Percentiles rank a stretch among this genome's conserved stretches.
Evolutionary conservation across 2,329 filamentous ascomycete genomes (phyloP).

Genomic region (Neopestalotiopsis sp.): DNA sequence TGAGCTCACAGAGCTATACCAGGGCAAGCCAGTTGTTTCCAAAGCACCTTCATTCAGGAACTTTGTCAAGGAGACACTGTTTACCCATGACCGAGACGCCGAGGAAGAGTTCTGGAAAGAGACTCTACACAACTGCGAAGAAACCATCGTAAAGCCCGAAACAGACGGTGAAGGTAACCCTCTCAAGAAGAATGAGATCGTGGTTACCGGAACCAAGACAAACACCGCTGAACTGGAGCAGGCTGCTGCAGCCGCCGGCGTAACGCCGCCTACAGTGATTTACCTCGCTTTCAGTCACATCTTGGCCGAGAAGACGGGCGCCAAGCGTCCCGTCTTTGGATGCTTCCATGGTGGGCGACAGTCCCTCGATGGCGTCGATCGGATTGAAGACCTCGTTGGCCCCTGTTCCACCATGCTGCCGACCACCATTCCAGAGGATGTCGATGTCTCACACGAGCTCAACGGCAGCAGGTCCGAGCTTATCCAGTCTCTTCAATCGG

Average conservation of each 20-base stretch:
- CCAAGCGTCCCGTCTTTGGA: constrained; percentile 18
- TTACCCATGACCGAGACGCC: constrained; percentile 9
- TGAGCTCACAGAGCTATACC: constrained; percentile 36
- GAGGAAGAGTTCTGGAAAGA: constrained; percentile 17
- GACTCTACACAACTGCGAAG: constrained; percentile 12
- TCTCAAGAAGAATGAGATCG: constrained; percentile 15
- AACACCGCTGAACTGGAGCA: constrained; percentile 6
- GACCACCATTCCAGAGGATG: constrained; percentile 16
- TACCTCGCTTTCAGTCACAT: constrained; percentile 20
- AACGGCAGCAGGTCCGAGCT: constrained; percentile 14
- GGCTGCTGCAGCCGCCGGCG: constrained; percentile 4
- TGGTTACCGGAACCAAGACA: constrained; percentile 14
- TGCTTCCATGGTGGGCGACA: constrained; percentile 19
- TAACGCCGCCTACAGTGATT: constrained; percentile 17
- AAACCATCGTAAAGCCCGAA: constrained; percentile 17
- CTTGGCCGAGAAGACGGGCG: constrained; percentile 18
- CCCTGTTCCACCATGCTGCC: constrained; percentile 23
- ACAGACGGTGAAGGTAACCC: constrained; percentile 8
- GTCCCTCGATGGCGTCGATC: constrained; percentile 14
- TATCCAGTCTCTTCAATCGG: constrained; percentile 11
- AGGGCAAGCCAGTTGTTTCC: constrained; percentile 13
- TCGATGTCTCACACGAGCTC: constrained; percentile 10
- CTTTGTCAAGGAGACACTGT: constrained; percentile 17
- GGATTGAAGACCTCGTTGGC: constrained; percentile 17
- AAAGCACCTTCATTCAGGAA: constrained; percentile 17